phyloP scores from a whole-genome alignment of 2,329 filamentous ascomycete genomes.

The Dactylella cylindrospora region DNA sequence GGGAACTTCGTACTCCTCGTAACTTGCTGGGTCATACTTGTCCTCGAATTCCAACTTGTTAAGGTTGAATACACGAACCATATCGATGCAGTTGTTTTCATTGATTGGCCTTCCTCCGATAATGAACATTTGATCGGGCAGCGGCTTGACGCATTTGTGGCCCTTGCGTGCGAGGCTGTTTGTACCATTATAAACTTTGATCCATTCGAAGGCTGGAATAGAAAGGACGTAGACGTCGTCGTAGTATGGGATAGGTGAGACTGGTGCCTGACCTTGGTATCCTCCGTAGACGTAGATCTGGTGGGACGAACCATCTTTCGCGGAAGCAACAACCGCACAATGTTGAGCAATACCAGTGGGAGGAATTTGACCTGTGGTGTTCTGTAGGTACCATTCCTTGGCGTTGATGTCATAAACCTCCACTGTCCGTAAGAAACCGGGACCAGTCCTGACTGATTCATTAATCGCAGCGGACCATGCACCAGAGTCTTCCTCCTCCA shows the following conservation, averaged over 20 bases:
- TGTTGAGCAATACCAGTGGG: conserved; percentile 46
- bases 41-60: conserved; percentile 46
- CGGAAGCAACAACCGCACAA: conserved; percentile 46
- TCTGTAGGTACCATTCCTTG: conserved; percentile 45
- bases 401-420: conserved; percentile 47
- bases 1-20: conserved; percentile 48
- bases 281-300: conserved; percentile 49
- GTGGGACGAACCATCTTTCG: conserved; percentile 45
- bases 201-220: conserved; percentile 49
- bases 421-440: conserved; percentile 45
- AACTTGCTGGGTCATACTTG: conserved; percentile 45
- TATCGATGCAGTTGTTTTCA: conserved; percentile 43
- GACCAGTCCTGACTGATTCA: conserved; percentile 19
- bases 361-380: conserved; percentile 39
- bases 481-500: neutral
- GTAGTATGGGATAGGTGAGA: conserved; percentile 21
- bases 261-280: conserved; percentile 39
- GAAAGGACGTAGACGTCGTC: conserved; percentile 49
- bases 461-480: conserved; percentile 5
- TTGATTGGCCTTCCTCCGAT: conserved; percentile 44
- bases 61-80: conserved; percentile 50
- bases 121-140: conserved; percentile 51
- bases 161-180: conserved; percentile 37
- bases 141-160: conserved; percentile 48
- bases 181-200: conserved; percentile 46